These are phyloP conservation scores for Tolypocladium nubicola DNA, from an alignment of 2,329 filamentous ascomycete genomes.

Conservation along the genomic window DNA sequence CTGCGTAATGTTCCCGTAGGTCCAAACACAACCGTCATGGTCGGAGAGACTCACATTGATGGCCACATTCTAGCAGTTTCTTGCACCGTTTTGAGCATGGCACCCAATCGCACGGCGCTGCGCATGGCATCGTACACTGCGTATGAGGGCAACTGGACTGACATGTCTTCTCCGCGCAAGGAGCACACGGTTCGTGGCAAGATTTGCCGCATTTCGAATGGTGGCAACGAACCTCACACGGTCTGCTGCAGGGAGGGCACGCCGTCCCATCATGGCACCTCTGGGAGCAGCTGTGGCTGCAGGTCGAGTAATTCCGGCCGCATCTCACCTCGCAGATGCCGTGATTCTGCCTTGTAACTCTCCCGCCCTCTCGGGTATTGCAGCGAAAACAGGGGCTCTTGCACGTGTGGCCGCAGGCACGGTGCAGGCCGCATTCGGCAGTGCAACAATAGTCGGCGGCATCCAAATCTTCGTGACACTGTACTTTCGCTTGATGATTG, in stretches of 20 bases:
- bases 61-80: constrained; percentile 42
- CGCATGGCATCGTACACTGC: constrained; percentile 45
- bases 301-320: constrained; percentile 38
- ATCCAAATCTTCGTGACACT: constrained; percentile 38
- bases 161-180: constrained; percentile 46
- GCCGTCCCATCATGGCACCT: constrained; percentile 38
- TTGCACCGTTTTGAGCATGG: constrained; percentile 53
- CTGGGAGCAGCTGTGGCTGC: constrained; percentile 41
- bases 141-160: constrained; percentile 44
- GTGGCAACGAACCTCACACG: constrained; percentile 45
- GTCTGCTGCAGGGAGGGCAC: constrained; percentile 35
- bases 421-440: constrained; percentile 29
- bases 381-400: constrained; percentile 37
- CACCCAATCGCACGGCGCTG: constrained; percentile 55
- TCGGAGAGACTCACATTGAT: constrained; percentile 35
- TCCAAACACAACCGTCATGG: too few relatives aligned
- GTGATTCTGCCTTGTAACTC: constrained; percentile 28
- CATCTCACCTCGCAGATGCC: constrained; percentile 37
- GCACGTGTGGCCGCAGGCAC: constrained; percentile 51
- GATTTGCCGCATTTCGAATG: constrained; percentile 44
- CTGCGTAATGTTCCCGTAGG: too few relatives aligned
- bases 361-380: constrained; percentile 20
- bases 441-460: constrained; percentile 33
- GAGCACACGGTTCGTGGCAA: constrained; percentile 50
- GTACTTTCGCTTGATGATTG: constrained; percentile 36